Conservation (phyloP, 345 rosid species). For the Populus alba region DNA sequence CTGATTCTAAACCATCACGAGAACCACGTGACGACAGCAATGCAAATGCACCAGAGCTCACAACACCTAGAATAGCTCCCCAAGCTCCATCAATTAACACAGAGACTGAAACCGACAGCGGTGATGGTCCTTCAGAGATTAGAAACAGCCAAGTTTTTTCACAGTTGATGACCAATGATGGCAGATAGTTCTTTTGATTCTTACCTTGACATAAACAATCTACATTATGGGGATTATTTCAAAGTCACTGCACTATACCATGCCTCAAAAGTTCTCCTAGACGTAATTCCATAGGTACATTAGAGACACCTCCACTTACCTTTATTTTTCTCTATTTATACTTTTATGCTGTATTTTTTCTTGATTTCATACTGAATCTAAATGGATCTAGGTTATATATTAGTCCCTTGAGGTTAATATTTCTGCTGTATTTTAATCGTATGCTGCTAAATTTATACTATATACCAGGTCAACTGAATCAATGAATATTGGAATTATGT, state of each 20-base stretch:
- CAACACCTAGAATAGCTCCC: conserved; percentile 20
- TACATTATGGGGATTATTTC: neutral
- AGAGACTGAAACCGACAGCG: conserved; percentile 30
- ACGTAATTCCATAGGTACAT: neutral
- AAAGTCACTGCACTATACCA: neutral
- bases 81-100: conserved; percentile 24
- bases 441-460: neutral
- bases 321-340: neutral
- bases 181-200: conserved; percentile 44
- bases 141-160: conserved; percentile 76
- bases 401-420: neutral
- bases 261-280: neutral
- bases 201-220: neutral
- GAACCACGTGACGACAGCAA: conserved; percentile 34
- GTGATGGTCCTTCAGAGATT: conserved; percentile 49
- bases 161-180: conserved; percentile 78
- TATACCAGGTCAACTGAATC: neutral
- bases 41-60: conserved; percentile 4
- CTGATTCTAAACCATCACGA: conserved; percentile 48
- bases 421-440: neutral
- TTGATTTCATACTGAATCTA: neutral
- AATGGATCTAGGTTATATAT: neutral
- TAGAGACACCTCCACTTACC: neutral
- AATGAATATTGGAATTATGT: neutral
- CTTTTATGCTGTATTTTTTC: neutral